phyloP scores from a whole-genome alignment of 352 stramenopile species.

The Globisporangium solare region DNA sequence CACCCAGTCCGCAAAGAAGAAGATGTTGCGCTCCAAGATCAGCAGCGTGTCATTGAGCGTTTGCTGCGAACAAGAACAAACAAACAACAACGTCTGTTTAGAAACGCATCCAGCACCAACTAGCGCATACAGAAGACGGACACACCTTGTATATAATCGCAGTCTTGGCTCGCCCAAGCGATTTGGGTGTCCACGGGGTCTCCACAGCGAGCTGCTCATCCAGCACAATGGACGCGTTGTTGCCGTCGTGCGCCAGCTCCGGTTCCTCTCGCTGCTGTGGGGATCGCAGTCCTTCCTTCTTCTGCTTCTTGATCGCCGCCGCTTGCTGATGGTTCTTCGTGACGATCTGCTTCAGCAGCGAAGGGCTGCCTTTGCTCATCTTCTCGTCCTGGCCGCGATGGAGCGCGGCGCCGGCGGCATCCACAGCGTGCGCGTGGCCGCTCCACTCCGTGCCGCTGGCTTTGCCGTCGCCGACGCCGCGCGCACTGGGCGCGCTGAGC shows the following conservation, averaged over 20 bases:
- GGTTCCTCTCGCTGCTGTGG: conserved; percentile 11
- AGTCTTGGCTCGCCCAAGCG: conserved; percentile 76
- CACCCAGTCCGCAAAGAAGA: conserved; percentile 79
- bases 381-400: not conserved
- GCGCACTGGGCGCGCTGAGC: conserved; percentile 3
- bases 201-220: conserved; percentile 37
- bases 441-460: not conserved
- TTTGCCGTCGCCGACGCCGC: conserved; percentile 2
- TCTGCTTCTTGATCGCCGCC: conserved; percentile 1
- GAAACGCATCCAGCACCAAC: not conserved
- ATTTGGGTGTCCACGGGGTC: conserved; percentile 82
- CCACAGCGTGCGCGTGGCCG: not conserved
- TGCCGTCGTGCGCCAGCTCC: conserved; percentile 60
- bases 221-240: conserved; percentile 76
- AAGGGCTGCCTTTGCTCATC: conserved; percentile 13
- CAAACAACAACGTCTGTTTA: not conserved
- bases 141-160: conserved; percentile 84
- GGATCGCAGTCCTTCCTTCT: conserved; percentile 1
- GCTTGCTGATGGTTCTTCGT: conserved; percentile 17
- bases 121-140: not conserved
- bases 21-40: conserved; percentile 77
- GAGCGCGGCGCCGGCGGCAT: conserved; percentile 1
- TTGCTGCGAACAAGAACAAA: conserved; percentile 43
- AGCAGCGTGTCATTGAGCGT: conserved; percentile 82
- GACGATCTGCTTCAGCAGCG: conserved; percentile 35